Percentiles rank a stretch among this genome's conserved stretches.
phyloP scores from a whole-genome alignment of 163 green algal species.

The Smithsoniella earleae region DNA sequence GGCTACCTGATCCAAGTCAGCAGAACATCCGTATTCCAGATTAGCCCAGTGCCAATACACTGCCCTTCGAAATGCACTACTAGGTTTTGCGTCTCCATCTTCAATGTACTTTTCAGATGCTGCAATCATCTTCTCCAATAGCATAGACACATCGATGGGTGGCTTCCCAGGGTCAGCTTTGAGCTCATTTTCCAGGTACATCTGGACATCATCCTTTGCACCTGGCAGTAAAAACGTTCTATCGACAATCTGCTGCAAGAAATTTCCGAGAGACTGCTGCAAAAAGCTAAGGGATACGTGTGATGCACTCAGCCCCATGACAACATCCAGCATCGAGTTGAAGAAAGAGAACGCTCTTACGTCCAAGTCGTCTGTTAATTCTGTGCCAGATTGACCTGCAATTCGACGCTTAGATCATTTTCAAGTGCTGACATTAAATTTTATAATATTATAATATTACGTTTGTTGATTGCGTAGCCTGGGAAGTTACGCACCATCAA shows the following conservation, averaged over 20 bases:
- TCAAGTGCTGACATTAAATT: not conserved
- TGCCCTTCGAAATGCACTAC: conserved; percentile 26
- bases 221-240: no score
- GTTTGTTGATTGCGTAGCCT: not conserved
- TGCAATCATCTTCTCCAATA: not conserved
- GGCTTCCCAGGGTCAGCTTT: not conserved
- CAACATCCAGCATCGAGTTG: conserved; percentile 27
- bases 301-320: conserved; percentile 15
- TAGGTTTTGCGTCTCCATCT: not conserved
- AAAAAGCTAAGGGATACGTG: no score
- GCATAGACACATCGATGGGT: not conserved
- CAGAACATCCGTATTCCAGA: conserved; percentile 80
- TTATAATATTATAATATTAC: not conserved
- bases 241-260: no score
- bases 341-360: conserved; percentile 18
- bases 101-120: not conserved
- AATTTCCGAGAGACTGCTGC: no score
- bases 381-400: conserved; percentile 2
- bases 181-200: no score
- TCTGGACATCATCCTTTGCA: no score
- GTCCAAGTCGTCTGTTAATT: not conserved
- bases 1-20: conserved; percentile 48
- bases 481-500: conserved; percentile 9
- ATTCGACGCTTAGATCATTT: no score
- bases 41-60: conserved; percentile 84